Percentiles rank a stretch among this genome's conserved stretches.
These are phyloP conservation scores for Pyrenopolyporus hunteri DNA, from an alignment of 495 filamentous ascomycete species.

Conservation along the genomic window DNA sequence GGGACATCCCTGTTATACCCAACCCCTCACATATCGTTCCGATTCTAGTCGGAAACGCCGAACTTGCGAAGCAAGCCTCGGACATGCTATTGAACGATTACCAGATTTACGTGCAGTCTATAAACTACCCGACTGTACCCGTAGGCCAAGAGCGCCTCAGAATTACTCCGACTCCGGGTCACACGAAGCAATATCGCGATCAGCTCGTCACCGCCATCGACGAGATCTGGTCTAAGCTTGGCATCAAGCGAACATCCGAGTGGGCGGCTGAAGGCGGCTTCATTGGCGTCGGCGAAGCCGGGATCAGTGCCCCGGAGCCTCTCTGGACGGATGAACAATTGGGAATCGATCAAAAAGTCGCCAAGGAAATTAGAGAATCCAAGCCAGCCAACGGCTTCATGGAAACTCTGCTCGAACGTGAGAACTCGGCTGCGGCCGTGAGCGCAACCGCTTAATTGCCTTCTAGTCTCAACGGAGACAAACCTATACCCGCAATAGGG, in stretches of 20 bases:
- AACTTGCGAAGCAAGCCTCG: constrained; percentile 86
- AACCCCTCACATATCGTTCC: constrained; percentile 97
- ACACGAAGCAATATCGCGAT: constrained; percentile 78
- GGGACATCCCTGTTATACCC: constrained; percentile 95
- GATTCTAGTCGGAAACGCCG: constrained; percentile 90
- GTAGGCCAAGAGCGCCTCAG: constrained; percentile 94
- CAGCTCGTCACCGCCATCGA: constrained; percentile 86
- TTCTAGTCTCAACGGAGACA: constrained; percentile 10
- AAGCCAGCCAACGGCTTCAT: constrained; percentile 41
- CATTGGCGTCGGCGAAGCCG: constrained; percentile 83
- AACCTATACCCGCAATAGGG: constrained; percentile 27
- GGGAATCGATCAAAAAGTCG: constrained; percentile 62
- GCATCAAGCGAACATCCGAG: constrained; percentile 87
- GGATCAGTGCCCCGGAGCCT: constrained; percentile 57
- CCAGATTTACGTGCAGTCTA: constrained; percentile 95
- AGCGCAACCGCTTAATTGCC: constrained; percentile 33
- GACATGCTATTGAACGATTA: constrained; percentile 87
- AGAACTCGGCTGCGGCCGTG: constrained; percentile 34
- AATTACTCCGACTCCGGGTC: constrained; percentile 94
- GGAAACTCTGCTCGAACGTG: constrained; percentile 49
- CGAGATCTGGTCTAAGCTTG: constrained; percentile 82
- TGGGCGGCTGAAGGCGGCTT: constrained; percentile 94
- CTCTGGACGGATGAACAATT: constrained; percentile 92
- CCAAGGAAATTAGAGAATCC: constrained; percentile 57
- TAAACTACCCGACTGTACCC: constrained; percentile 98